Base-by-base conservation (phyloP, 2,329 filamentous ascomycete genomes). In the Trichoderma sp. region DNA sequence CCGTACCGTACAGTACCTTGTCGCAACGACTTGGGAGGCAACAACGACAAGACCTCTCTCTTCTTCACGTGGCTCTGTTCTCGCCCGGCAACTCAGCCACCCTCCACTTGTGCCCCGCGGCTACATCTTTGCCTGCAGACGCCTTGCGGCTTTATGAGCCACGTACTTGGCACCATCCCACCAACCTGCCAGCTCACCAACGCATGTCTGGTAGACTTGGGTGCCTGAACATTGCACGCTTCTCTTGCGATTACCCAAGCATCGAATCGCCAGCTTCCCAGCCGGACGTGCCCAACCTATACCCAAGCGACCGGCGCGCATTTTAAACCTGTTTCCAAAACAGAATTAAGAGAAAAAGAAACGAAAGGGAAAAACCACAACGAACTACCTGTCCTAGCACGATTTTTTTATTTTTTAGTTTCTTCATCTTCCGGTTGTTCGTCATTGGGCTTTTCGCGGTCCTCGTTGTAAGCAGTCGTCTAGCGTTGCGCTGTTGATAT, bases 151-250 rank as follows among this genome's bases (percentile, higher is more conserved):
- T 83, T 83, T 84, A 83, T 84, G 82, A 84, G 82, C 82, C 82
- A 83, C 84, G 82, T 82, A 84, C 82, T 81, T 84, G 72, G 73
- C 71, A 83, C 82, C 74, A 81, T 85, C 81, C 82, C 84, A 81
- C 80, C 81, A 78, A 78, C 82, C 77, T 89, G 88, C 87, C 88
- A 90, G 85, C 88, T 85, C 88, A 89, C 87, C 84, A 82, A 83
- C 86, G 82, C 85, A 86, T 85, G 84, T 83, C 85, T 83, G 86
- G 86, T 87, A 85, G 83, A 86, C 86, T 86, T 69, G 83, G 82
- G 82, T 80, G 79, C 74, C 81, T 84, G 80, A 79, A 81, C 82
- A 83, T 81, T 81, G 80, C 81, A 81, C 83, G 80, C 80, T 80
- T 80, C 47, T 50, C 50, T 55, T 78, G 77, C 81, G 79, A 81